Evolutionary conservation across 179 eudicot species (phyloP).

Genomic region (Sideroxylon spinosum): DNA sequence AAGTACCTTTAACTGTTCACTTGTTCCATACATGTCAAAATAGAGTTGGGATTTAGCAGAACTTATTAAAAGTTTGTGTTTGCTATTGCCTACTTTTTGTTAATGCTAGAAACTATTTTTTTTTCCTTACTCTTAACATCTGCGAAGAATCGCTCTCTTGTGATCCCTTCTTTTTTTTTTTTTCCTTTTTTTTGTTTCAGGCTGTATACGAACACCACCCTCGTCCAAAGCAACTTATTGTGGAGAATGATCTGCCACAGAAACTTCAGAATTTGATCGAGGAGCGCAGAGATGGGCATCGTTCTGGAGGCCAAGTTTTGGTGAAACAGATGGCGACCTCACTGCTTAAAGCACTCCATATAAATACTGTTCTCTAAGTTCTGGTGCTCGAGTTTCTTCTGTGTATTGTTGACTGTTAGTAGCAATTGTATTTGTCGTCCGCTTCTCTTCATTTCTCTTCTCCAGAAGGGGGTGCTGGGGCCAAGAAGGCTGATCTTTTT

Average conservation of each 20-base stretch:
- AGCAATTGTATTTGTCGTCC: conserved; percentile 5
- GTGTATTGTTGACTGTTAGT: conserved; percentile 13
- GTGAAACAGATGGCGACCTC: conserved; percentile 99
- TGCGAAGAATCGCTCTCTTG: neutral
- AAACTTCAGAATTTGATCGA: conserved; percentile 91
- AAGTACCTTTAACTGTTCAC: neutral
- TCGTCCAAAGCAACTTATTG: conserved; percentile 92
- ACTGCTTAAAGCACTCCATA: conserved; percentile 95
- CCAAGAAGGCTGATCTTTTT: too few species aligned
- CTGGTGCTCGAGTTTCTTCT: neutral
- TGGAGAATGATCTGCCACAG: conserved; percentile 92
- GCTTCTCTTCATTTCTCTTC: too few species aligned
- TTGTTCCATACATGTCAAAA: neutral
- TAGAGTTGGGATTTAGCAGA: neutral
- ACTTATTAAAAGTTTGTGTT: neutral
- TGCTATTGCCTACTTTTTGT: neutral
- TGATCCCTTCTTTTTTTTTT: neutral
- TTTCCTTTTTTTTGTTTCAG: conserved; percentile 26
- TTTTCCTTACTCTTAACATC: neutral
- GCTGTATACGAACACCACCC: conserved; percentile 99
- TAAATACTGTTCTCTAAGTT: conserved; percentile 81
- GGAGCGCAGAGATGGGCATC: conserved; percentile 96
- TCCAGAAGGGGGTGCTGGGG: too few species aligned
- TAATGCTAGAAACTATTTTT: neutral
- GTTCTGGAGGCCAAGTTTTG: conserved; percentile 95